A percentile compares a stretch with the other conserved stretches of the same genome.
phyloP scores from a whole-genome alignment of 2,329 filamentous ascomycete species.

The Cytospora piceae region DNA sequence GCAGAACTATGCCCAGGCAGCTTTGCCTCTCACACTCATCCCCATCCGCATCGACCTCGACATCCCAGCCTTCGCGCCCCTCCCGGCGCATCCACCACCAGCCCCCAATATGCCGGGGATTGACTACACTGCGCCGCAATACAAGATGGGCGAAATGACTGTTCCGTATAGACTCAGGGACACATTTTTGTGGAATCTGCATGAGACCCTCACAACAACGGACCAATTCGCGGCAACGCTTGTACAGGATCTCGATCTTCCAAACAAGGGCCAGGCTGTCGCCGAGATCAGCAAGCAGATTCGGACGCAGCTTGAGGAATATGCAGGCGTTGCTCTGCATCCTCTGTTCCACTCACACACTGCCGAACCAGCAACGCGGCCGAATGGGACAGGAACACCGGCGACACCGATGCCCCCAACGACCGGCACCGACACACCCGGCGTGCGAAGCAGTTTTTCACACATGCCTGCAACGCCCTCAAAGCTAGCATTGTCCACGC shows the following conservation, averaged over 20 bases:
- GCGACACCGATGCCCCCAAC: conserved; percentile 35
- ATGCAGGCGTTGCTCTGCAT: conserved; percentile 90
- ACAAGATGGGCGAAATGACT: conserved; percentile 77
- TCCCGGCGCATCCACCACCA: conserved; percentile 66
- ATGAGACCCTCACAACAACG: conserved; percentile 90
- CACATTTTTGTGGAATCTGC: conserved; percentile 96
- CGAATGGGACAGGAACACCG: conserved; percentile 27
- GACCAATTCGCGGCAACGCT: conserved; percentile 92
- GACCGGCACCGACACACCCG: conserved; percentile 57
- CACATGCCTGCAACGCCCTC: conserved; percentile 52
- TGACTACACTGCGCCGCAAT: conserved; percentile 76
- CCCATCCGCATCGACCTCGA: conserved; percentile 97
- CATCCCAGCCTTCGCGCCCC: conserved; percentile 75
- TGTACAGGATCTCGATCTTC: conserved; percentile 91
- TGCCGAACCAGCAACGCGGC: conserved; percentile 17
- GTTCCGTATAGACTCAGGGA: conserved; percentile 89
- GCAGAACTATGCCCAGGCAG: conserved; percentile 67
- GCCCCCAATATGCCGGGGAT: conserved; percentile 55
- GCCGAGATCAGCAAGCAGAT: conserved; percentile 91
- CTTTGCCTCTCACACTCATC: conserved; percentile 85
- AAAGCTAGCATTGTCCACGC: conserved; percentile 26
- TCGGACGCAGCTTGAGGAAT: conserved; percentile 91
- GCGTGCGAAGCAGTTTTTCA: conserved; percentile 50
- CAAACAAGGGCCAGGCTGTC: conserved; percentile 70
- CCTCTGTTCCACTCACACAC: conserved; percentile 77